phyloP scores from a whole-genome alignment of 148 eudicot species.

The Amaranthus palmeri region DNA sequence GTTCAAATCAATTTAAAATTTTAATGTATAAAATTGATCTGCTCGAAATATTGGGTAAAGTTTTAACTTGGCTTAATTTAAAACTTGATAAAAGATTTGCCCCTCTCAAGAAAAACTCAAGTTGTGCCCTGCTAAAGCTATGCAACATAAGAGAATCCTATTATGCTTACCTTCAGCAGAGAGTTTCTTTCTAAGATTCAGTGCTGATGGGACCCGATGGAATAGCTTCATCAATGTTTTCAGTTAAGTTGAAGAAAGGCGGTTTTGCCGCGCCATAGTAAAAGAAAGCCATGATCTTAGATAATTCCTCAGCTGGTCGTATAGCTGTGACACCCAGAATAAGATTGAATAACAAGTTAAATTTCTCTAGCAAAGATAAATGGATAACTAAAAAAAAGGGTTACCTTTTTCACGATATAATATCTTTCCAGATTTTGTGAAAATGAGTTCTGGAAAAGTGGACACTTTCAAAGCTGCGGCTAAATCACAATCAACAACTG shows the following conservation, averaged over 20 bases:
- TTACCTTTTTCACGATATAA: constrained; percentile 89
- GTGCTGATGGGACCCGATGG: constrained; percentile 38
- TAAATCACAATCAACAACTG: constrained; percentile 68
- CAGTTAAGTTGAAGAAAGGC: constrained; percentile 37
- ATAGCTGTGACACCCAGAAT: constrained; percentile 35
- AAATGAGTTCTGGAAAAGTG: constrained; percentile 75
- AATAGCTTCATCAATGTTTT: constrained; percentile 48
- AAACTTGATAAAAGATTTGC: too few species aligned
- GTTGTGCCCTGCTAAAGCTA: background rate
- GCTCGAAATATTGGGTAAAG: too few species aligned
- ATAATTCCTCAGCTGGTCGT: constrained; percentile 76
- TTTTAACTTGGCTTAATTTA: too few species aligned
- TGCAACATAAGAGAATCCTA: background rate
- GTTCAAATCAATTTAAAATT: background rate
- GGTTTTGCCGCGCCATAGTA: constrained; percentile 92
- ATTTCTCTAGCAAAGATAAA: background rate
- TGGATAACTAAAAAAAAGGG: background rate
- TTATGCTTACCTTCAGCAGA: constrained; percentile 6
- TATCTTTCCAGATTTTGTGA: constrained; percentile 89
- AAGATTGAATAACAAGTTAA: background rate
- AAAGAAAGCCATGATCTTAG: constrained; percentile 94
- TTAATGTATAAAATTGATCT: too few species aligned
- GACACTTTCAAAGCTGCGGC: constrained; percentile 78
- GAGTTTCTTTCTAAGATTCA: constrained; percentile 13
- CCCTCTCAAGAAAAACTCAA: background rate